Base-by-base conservation (phyloP, 2,329 filamentous ascomycete genomes). In the Ceratocystis alfenasii region DNA sequence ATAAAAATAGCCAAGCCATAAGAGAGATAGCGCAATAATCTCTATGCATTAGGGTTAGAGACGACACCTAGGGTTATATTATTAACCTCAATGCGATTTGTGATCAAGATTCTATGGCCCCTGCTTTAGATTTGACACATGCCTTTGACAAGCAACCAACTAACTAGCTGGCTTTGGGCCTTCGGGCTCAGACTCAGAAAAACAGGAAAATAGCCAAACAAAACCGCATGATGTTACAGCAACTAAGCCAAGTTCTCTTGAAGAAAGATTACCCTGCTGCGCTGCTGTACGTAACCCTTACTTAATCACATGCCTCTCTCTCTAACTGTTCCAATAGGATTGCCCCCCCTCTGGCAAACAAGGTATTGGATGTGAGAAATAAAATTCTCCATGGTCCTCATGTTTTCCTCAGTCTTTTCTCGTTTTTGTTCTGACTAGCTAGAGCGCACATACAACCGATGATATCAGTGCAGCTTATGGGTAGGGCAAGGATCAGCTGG, bases 381-480 rank as follows among this genome's bases (percentile, higher is more conserved):
- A 41, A 41, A 50, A 50, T n/a, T 20, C 15, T 22, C 36, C 36
- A 41, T 22, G 17, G 46, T 50, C 45, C 20, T 48, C 45, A 20
- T 48, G 45, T 3, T 48, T 48, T 48, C 45, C 45, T 48, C 45
- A 1, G 17, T 55, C 20, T 15, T 25, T 22, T 55, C 50, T 57
- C 30, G 12, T 8, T 15, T 7, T 55, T 0, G 17, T 55, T 12
- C 50, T 55, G 6, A 2, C 15, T 57, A 28, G 53, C 53, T 57
- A 30, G 22, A 57, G 10, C 53, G 53, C 53, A 57, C 22, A 57
- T 57, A 57, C 25, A 30, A 17, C 22, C 53, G 53, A 57, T 57
- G 25, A 57, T 57, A 57, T 57, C 53, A 57, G 53, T 57, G 53
- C 53, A 57, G 25, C 53, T 25, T 57, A 28, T 57, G 30, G 25